Evolutionary conservation across 2,329 filamentous ascomycete genomes (phyloP), one percentile per base, ranked within the genome.

Genomic region (Colletotrichum chrysophilum): DNA sequence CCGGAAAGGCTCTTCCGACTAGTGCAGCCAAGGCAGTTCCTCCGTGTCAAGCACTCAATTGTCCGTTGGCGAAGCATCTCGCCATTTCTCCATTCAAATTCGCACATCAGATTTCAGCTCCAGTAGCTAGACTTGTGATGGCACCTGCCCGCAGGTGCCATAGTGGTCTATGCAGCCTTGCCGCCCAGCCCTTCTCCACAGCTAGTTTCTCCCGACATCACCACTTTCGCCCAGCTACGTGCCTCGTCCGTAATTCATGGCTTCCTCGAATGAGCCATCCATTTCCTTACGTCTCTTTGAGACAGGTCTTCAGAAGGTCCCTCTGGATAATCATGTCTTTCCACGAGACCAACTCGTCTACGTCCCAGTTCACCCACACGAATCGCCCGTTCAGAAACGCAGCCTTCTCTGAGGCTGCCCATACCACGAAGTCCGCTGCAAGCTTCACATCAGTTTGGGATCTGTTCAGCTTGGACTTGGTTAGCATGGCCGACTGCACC

Each of bases 311-410:
- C 14, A 72, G 64, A 12, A 70, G 48, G 12, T 78, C 78, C 16
- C 66, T 70, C 26, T 69, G 74, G 3, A 86, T 16, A 9, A 66
- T 61, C 28, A 56, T 56, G 26, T 48, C 32, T 9, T 70, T 70
- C 66, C 34, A 66, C 12, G 34, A 66, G 16, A 21, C 28, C 34
- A 74, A 28, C 77, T 85, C 84, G 7, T 82, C 78, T 3, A 83
- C 81, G 74, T 85, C 80, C 83, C 83, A 84, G 69, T 85, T 85
- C 5, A 82, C 81, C 76, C 78, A 78, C 2, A 84, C 76, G 69
- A 83, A 81, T 14, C 80, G 77, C 8, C 82, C 80, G 64, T 78
- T 83, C n/a, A 86, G 76, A 74, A 81, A 85, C n/a, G 80, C 78
- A 2, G 84, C 83, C 70, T 80, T 79, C 2, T 78, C 68, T 13